These are phyloP conservation scores for Nyctanthes arbortristis DNA, from an alignment of 257 asterid species.

Conservation along the genomic window DNA sequence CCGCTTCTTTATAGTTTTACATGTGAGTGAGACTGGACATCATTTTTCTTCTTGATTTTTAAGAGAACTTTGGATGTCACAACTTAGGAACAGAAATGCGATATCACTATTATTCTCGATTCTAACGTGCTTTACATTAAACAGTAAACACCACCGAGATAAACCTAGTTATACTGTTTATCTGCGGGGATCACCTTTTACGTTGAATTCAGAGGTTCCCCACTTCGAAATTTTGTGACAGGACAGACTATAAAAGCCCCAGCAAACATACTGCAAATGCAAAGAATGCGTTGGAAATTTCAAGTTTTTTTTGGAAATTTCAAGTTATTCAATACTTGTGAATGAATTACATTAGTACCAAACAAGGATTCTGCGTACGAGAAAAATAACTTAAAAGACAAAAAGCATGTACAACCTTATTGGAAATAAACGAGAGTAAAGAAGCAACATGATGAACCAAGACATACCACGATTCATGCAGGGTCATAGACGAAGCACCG, in stretches of 20 bases:
- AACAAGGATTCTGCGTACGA: constrained; percentile 13
- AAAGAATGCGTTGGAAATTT: background rate
- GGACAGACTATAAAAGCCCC: too few relatives aligned
- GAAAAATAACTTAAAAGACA: background rate
- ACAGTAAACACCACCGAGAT: too few relatives aligned
- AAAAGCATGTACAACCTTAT: constrained; percentile 13
- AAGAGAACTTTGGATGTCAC: background rate
- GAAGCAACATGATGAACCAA: background rate
- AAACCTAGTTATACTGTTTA: too few relatives aligned
- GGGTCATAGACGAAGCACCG: constrained; percentile 62
- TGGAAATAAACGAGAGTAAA: constrained; percentile 21
- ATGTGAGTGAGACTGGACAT: constrained; percentile 19
- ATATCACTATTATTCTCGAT: too few relatives aligned
- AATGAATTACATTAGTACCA: constrained; percentile 12
- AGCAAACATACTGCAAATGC: too few relatives aligned
- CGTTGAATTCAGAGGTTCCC: too few relatives aligned
- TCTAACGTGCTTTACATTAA: too few relatives aligned
- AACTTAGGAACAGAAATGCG: too few relatives aligned
- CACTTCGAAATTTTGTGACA: background rate
- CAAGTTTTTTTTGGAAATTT: too few relatives aligned
- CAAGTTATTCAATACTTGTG: constrained; percentile 10
- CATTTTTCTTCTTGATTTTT: constrained; percentile 6
- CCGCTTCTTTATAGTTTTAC: constrained; percentile 14
- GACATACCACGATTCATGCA: background rate
- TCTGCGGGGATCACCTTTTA: too few relatives aligned